Evolutionary conservation across 495 filamentous ascomycete genomes (phyloP), one percentile per base, ranked within the genome.

Genomic region (Podospora fimiseda): DNA sequence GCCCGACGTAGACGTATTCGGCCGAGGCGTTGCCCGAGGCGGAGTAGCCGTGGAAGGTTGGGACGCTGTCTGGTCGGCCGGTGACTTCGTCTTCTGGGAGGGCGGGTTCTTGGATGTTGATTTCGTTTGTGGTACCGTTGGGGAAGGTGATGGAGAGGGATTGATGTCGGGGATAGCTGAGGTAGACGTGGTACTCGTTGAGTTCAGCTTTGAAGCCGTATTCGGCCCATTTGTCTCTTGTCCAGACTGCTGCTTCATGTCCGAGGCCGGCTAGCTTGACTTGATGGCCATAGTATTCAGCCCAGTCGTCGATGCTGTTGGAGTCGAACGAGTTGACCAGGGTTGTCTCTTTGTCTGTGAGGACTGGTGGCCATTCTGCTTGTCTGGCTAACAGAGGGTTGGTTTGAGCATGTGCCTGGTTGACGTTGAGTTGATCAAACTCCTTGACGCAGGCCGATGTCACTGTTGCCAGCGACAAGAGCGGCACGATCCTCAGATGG

Each of bases 1-100:
- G 88, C 56, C 91, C 91, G 55, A 81, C 84, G 66, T 83, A 91
- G 22, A 92, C 83, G 41, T 71, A 70, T 52, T 72, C 61, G 7
- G 87, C 90, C 8, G 85, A 85, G 19, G 86, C 88, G 58, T 90
- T 90, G 0, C 90, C 90, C 49, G 69, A 84, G 0, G 87, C 87
- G 0, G 86, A 90, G 60, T 94, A 95, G 5, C 90, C 90, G 68
- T 96, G 88, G 69, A 96, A 96, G 2, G 83, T 89, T 0, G 90
- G 88, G 38, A 94, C 79, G 37, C 87, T 76, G 59, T 91, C 74
- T 7, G 74, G 66, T 38, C 87, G 71, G 30, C 81, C 75, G 18
- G 79, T 85, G 2, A 89, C 91, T 14, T 75, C 71, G 63, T 95
- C 90, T 55, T 90, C 81, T 2, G 82, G 71, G 14, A 95, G 70